These are phyloP conservation scores for Phytophthora idaei DNA, from an alignment of 352 stramenopile species.

Conservation along the genomic window DNA sequence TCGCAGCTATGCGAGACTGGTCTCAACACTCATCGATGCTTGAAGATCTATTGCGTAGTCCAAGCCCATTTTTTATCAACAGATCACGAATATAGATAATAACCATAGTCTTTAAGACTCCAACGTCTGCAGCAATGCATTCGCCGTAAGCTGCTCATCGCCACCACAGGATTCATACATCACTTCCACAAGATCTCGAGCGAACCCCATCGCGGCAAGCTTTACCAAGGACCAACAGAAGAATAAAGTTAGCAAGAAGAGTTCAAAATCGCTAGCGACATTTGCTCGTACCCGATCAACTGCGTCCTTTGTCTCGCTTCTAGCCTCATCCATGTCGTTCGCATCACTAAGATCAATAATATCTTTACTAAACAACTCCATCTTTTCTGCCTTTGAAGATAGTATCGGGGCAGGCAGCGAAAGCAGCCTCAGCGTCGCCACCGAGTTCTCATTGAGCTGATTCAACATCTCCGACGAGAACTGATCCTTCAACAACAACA, in stretches of 20 bases:
- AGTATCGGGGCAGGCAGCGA: constrained; percentile 16
- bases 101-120: constrained; percentile 18
- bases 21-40: background rate
- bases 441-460: constrained; percentile 55
- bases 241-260: constrained; percentile 15
- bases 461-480: constrained; percentile 43
- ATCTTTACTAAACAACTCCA: constrained; percentile 2
- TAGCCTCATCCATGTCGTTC: background rate
- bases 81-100: background rate
- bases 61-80: no score
- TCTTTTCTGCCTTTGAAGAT: background rate
- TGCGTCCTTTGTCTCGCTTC: background rate
- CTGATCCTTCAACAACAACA: constrained; percentile 56
- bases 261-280: background rate
- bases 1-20: background rate
- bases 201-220: constrained; percentile 69
- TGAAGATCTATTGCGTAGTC: background rate
- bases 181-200: constrained; percentile 45
- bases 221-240: constrained; percentile 26
- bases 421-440: constrained; percentile 43
- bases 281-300: constrained; percentile 42
- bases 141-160: constrained; percentile 59
- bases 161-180: constrained; percentile 70
- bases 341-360: constrained; percentile 24
- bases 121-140: constrained; percentile 65